These are phyloP conservation scores for Tulasnella sp. DNA, from an alignment of 768 basidiomycete genomes.

Conservation along the genomic window DNA sequence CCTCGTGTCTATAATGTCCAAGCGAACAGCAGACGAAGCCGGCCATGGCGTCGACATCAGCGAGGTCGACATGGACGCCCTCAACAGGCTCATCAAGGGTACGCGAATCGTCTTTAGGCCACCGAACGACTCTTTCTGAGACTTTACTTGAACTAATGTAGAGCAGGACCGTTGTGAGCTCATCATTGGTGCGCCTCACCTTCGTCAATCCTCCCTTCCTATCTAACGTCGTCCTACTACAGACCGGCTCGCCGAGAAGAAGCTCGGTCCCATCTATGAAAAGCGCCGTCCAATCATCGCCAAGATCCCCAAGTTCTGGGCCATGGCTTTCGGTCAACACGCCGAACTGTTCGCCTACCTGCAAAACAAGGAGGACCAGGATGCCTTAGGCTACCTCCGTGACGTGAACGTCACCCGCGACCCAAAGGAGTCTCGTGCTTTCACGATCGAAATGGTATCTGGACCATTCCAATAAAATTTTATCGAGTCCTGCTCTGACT, in stretches of 20 bases:
- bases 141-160: neutral
- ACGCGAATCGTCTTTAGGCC: neutral
- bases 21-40: neutral
- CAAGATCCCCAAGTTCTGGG: slow-evolving; percentile 70
- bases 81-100: neutral
- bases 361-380: slow-evolving; percentile 65
- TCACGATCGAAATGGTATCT: slow-evolving; percentile 82
- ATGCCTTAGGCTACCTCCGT: slow-evolving; percentile 72
- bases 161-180: neutral
- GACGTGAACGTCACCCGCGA: slow-evolving; percentile 77
- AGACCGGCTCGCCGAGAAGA: slow-evolving; percentile 1
- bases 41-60: neutral
- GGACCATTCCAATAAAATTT: neutral
- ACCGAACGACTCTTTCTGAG: neutral
- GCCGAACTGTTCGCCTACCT: slow-evolving; percentile 47
- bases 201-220: neutral
- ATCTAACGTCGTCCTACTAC: neutral
- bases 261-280: slow-evolving; percentile 33
- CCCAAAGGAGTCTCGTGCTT: slow-evolving; percentile 61
- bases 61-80: neutral
- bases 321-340: slow-evolving; percentile 70
- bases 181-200: neutral
- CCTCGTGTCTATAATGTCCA: neutral
- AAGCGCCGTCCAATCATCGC: slow-evolving; percentile 58
- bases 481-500: neutral